Base-by-base conservation (phyloP, 192 early-diverging fungal genomes). In the Oehlia diaphana region DNA sequence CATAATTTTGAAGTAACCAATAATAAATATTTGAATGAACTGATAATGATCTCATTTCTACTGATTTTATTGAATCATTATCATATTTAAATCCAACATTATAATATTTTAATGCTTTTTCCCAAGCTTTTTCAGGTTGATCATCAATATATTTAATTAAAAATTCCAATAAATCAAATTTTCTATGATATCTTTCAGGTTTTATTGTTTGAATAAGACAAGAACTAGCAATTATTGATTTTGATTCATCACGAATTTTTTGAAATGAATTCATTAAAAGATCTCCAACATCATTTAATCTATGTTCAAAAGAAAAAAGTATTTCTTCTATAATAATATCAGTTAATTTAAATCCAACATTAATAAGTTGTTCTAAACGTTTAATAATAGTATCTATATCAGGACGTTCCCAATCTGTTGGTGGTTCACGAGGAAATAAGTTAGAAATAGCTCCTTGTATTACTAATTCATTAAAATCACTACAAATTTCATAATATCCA, bases 401-500 rank as follows among this genome's bases (percentile, higher is more conserved):
- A 23, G 74, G 53, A 26, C 26, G 10, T 31, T 3, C 14, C 74
- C 74, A 75, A 63, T 75, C 53, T 1, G 4, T 1, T 4, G 26
- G 31, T 21, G 58, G 74, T 2, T 33, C 62, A 19, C n/a, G 58
- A 21, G 74, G 74, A 16, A 62, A 75, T 6, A 75, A 35, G 28
- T 14, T 75, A 5, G 28, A 12, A 21, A 75, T 12, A 13, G 58
- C 12, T 6, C 74, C 53, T 61, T 62, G 74, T 23, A 75, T 75
- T 9, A 75, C 74, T 3, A 63, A 2, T 7, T 58, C 53, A 58
- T 58, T 58, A 21, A 21, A 21, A 7, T 58, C 53, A 21, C 19
- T 58, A 58, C 28, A 53, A 61, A 75, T 75, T n/a, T 75, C 74
- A 26, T 23, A n/a, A 75, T 75, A 75, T 0, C 53, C 74, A 31